Evolutionary conservation across 371 early-diverging fungal species (phyloP), one percentile per base, ranked within the genome.

Genomic region (Rhizoclosmatium hyalinum): DNA sequence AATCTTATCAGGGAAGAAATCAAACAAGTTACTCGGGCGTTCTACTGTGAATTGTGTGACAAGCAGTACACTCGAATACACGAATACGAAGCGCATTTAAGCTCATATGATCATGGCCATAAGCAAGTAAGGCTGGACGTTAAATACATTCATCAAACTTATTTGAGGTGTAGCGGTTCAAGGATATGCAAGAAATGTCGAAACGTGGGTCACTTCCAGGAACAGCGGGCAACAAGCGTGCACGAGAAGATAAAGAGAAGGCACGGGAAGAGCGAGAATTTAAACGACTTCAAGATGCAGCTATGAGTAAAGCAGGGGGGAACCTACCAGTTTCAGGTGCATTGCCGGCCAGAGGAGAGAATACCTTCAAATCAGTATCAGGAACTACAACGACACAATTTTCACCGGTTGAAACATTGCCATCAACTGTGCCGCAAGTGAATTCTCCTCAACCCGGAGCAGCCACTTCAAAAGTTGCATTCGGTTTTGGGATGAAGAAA

Each of bases 91-190:
- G 87, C 87, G 14, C 94, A 93, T 77, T 76, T 93, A 17, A 90
- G 90, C 45, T 90, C 90, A 45, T 93, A 93, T 68, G 94, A 93
- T 75, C 94, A 93, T 79, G 87, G 92, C 76, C 94, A 93, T 78
- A 83, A 87, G 68, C 91, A 77, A 79, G 81, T 81, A 50, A 45
- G 12, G n/a, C 14, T 45, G 4, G 4, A n/a, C 8, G 0, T 44
- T 47, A n/a, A 19, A 17, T 70, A 12, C 39, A 57, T 19, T 58
- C 14, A 12, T 41, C 6, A 53, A 50, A 53, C 4, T 41, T 14
- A 8, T 53, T 19, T 19, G 62, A 39, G 19, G 4, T 5, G 3
- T 53, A 91, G 91, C 81, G 93, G 45, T 92, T 93, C 82, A 92
- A 91, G 74, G 93, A 93, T 46, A 92, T 93, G 93, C 88, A 90